These are phyloP conservation scores for Ceratobasidium sp. DNA, from an alignment of 1,284 basidiomycete species.

Conservation along the genomic window DNA sequence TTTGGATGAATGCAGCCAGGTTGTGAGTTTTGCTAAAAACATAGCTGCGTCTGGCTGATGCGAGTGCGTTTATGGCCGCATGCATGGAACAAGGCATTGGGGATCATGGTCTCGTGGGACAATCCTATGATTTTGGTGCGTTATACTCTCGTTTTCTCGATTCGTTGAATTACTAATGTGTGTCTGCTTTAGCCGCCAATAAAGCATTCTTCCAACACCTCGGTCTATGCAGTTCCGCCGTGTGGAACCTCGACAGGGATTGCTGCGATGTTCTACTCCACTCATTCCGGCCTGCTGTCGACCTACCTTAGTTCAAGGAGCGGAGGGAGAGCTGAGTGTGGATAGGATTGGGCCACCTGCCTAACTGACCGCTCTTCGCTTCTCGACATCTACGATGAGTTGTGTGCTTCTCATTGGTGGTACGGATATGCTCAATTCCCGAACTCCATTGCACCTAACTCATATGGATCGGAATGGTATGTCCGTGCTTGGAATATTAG, in stretches of 20 bases:
- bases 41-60: neutral
- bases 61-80: conserved; percentile 67
- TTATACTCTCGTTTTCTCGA: neutral
- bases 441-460: no score
- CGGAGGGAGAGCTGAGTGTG: no score
- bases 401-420: no score
- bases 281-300: conserved; percentile 63
- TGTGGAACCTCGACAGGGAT: conserved; percentile 77
- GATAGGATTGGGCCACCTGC: no score
- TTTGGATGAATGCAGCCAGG: conserved; percentile 76
- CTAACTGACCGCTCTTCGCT: no score
- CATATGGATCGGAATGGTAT: no score
- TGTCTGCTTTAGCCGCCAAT: conserved; percentile 63
- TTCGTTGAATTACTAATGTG: no score
- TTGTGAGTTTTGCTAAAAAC: conserved; percentile 68
- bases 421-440: no score
- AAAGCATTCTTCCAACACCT: conserved; percentile 68
- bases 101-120: conserved; percentile 74
- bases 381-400: no score
- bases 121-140: conserved; percentile 63
- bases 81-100: conserved; percentile 65
- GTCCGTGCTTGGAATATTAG: no score
- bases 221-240: conserved; percentile 71
- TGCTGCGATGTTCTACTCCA: conserved; percentile 68
- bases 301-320: no score